Percentiles rank a stretch among this genome's conserved stretches.
These are phyloP conservation scores for Eucalyptus cladocalyx DNA, from an alignment of 345 rosid genomes.

Conservation along the genomic window DNA sequence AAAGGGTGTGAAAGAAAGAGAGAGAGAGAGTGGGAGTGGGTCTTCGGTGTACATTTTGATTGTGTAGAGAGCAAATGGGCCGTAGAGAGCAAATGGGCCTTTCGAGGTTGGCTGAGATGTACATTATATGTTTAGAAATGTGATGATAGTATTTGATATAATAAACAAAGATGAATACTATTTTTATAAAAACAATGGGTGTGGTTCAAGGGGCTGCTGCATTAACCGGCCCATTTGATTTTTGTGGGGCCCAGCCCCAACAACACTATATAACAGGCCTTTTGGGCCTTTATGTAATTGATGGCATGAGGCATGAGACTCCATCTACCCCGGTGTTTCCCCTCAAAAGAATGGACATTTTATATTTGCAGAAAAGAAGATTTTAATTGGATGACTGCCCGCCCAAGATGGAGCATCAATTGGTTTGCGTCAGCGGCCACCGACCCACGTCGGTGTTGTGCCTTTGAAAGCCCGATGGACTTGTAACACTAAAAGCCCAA, in stretches of 20 bases:
- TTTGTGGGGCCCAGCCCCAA: neutral
- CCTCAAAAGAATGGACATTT: neutral
- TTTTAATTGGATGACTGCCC: fast-evolving
- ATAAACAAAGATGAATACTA: neutral
- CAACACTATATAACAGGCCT: neutral
- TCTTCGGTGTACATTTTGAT: neutral
- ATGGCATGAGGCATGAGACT: neutral
- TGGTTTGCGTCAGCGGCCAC: neutral
- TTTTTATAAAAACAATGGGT: neutral
- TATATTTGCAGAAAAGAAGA: neutral
- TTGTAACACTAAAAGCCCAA: neutral
- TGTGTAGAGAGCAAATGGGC: neutral
- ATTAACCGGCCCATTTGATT: neutral
- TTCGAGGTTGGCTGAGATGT: neutral
- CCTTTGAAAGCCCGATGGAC: neutral
- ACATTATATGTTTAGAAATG: neutral
- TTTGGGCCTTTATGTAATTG: neutral
- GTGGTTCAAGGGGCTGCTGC: neutral
- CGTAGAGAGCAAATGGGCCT: neutral
- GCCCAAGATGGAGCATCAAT: neutral
- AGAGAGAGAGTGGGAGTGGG: neutral
- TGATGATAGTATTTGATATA: neutral
- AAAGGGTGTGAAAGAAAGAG: neutral
- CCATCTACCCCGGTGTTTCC: neutral
- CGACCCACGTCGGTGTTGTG: neutral